These are phyloP conservation scores for Antrodiella citrinella DNA, from an alignment of 768 basidiomycete species.

Conservation along the genomic window DNA sequence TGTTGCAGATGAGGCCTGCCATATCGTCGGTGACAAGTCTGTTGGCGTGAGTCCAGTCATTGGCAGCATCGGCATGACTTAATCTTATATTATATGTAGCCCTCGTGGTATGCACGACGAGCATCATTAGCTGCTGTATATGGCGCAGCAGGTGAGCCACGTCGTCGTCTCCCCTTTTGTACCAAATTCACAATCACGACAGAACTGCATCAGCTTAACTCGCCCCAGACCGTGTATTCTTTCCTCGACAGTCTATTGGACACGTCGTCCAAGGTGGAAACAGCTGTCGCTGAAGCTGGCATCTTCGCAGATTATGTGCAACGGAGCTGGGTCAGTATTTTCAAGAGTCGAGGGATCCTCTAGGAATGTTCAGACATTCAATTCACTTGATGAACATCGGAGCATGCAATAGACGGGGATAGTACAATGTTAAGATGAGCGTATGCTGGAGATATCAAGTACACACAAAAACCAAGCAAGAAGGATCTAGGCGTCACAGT, in stretches of 20 bases:
- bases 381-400: too few species aligned
- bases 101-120: slow-evolving; percentile 66
- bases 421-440: neutral
- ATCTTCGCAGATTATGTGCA: slow-evolving; percentile 53
- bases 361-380: too few species aligned
- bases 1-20: slow-evolving; percentile 69
- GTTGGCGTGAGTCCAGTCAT: slow-evolving; percentile 57
- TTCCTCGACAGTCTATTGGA: slow-evolving; percentile 64
- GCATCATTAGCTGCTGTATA: slow-evolving; percentile 62
- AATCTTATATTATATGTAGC: too few species aligned
- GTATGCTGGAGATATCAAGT: neutral
- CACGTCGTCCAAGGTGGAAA: slow-evolving; percentile 35
- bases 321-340: slow-evolving; percentile 66
- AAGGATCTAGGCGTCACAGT: neutral
- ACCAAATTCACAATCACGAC: too few species aligned
- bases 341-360: slow-evolving; percentile 56
- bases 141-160: slow-evolving; percentile 57
- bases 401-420: too few species aligned
- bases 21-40: slow-evolving; percentile 42
- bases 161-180: too few species aligned
- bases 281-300: slow-evolving; percentile 41
- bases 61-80: too few species aligned
- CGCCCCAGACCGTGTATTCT: slow-evolving; percentile 53
- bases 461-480: neutral
- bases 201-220: slow-evolving; percentile 81